These are phyloP conservation scores for Globisporangium cylindrosporum DNA, from an alignment of 352 stramenopile genomes.

Conservation along the genomic window DNA sequence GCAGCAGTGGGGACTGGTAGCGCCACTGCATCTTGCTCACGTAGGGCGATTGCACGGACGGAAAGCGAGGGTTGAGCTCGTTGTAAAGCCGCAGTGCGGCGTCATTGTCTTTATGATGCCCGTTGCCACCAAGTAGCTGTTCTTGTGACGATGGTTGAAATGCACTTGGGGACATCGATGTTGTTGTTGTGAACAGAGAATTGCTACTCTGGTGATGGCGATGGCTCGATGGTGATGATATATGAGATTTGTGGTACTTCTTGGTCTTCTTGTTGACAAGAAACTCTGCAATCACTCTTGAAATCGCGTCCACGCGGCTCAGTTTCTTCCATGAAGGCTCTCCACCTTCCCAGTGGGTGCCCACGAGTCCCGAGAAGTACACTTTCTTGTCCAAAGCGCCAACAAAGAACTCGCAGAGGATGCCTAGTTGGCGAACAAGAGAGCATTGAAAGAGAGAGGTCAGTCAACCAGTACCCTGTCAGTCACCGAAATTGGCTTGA, in stretches of 20 bases:
- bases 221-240: not conserved
- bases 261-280: not conserved
- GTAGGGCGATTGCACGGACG: slow-evolving; percentile 47
- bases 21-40: slow-evolving; percentile 51
- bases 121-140: not conserved
- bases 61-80: slow-evolving; percentile 62
- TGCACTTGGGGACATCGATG: not conserved
- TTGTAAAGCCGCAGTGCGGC: slow-evolving; percentile 29
- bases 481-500: not conserved
- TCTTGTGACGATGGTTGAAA: not conserved
- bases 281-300: slow-evolving; percentile 12
- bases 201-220: not conserved
- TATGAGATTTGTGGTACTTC: not conserved
- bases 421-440: slow-evolving; percentile 16
- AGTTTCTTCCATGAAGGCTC: slow-evolving; percentile 44
- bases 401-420: slow-evolving; percentile 62
- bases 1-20: slow-evolving; percentile 40
- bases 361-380: slow-evolving; percentile 42
- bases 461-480: not conserved
- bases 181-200: not conserved
- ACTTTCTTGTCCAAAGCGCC: slow-evolving; percentile 25
- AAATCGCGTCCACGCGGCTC: slow-evolving; percentile 34
- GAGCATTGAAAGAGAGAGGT: not conserved
- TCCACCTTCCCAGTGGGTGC: slow-evolving; percentile 42
- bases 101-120: slow-evolving; percentile 2